Percentiles rank a stretch among this genome's conserved stretches.
These are phyloP conservation scores for Trypanosoma vivax DNA, from an alignment of 208 protist genomes.

Conservation along the genomic window DNA sequence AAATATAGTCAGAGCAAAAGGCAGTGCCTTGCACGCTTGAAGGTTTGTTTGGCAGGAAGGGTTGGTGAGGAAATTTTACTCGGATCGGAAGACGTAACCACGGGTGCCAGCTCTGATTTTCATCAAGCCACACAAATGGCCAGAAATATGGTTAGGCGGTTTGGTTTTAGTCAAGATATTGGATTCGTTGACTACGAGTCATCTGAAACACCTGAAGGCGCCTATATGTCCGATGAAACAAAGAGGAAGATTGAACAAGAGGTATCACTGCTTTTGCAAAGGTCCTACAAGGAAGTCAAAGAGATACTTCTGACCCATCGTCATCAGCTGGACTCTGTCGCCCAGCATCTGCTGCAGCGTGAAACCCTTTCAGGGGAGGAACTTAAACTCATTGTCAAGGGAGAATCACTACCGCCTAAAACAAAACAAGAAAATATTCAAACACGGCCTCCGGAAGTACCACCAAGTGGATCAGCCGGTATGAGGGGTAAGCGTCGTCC, in stretches of 20 bases:
- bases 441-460: slow-evolving; percentile 10
- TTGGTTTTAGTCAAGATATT: slow-evolving; percentile 83
- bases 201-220: slow-evolving; percentile 61
- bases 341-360: slow-evolving; percentile 74
- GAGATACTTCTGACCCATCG: slow-evolving; percentile 54
- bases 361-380: slow-evolving; percentile 84
- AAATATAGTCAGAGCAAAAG: slow-evolving; percentile 83
- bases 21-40: slow-evolving; percentile 76
- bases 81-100: slow-evolving; percentile 92
- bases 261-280: slow-evolving; percentile 52
- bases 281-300: slow-evolving; percentile 75
- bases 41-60: slow-evolving; percentile 85
- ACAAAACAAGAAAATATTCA: slow-evolving; percentile 21
- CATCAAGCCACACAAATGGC: slow-evolving; percentile 88
- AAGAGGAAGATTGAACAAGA: slow-evolving; percentile 85
- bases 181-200: slow-evolving; percentile 87
- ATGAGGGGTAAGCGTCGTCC: slow-evolving; percentile 23
- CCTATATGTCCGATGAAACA: slow-evolving; percentile 88
- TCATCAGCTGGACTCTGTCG: slow-evolving; percentile 65
- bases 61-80: slow-evolving; percentile 96
- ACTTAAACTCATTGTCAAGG: slow-evolving; percentile 66
- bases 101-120: slow-evolving; percentile 86
- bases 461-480: slow-evolving; percentile 11
- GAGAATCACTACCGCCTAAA: slow-evolving; percentile 52
- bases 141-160: slow-evolving; percentile 85